Conservation (phyloP, 2,329 filamentous ascomycete species). For the Monosporascus sp. region DNA sequence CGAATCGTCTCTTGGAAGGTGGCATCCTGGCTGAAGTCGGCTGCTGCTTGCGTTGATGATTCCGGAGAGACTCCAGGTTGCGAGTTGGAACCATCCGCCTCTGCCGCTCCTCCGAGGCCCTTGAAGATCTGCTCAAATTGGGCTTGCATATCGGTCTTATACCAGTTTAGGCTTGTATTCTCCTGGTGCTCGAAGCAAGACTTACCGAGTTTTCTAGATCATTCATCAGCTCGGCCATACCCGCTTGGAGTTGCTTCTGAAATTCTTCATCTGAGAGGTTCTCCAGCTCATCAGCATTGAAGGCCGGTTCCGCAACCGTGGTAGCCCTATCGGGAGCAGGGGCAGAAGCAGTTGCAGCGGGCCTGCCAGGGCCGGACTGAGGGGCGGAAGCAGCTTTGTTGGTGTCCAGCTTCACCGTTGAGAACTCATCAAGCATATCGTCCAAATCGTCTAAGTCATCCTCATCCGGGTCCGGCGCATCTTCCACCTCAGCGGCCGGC, state of each 20-base stretch:
- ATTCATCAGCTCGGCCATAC: constrained; percentile 79
- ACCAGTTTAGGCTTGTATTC: background rate
- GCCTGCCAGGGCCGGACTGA: constrained; percentile 17
- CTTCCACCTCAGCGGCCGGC: constrained; percentile 34
- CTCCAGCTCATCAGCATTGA: constrained; percentile 26
- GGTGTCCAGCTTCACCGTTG: constrained; percentile 53
- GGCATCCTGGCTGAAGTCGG: constrained; percentile 47
- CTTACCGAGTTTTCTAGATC: constrained; percentile 59
- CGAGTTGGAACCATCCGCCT: constrained; percentile 18
- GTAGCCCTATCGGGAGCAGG: constrained; percentile 9
- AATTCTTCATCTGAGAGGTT: constrained; percentile 69
- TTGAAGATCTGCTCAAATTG: constrained; percentile 77
- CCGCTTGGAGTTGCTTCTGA: constrained; percentile 77
- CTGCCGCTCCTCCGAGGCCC: constrained; percentile 55
- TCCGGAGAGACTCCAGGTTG: constrained; percentile 18
- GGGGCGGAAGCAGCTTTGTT: constrained; percentile 30
- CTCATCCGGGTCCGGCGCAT: constrained; percentile 84
- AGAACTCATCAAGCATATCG: constrained; percentile 92
- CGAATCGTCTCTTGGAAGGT: constrained; percentile 90
- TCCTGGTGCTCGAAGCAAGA: background rate
- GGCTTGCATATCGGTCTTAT: constrained; percentile 64
- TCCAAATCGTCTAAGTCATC: constrained; percentile 90
- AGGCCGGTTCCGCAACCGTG: constrained; percentile 16
- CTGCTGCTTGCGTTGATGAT: constrained; percentile 20
- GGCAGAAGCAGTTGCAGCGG: constrained; percentile 13